These are phyloP conservation scores for Jackrogersella minutella DNA, from an alignment of 495 filamentous ascomycete genomes.

Conservation along the genomic window DNA sequence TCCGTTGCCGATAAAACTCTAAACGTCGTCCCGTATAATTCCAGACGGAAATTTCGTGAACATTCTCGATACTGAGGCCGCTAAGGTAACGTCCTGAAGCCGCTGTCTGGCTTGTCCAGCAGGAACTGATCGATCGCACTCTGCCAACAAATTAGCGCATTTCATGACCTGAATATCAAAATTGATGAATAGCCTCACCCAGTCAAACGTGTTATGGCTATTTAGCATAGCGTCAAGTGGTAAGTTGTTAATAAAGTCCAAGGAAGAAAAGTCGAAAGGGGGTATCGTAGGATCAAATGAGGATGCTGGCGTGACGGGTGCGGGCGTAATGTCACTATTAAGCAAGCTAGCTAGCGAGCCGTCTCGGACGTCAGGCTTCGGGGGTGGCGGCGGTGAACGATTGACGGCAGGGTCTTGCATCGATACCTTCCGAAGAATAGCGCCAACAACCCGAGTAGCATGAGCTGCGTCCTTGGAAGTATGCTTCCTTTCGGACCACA, in stretches of 20 bases:
- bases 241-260: slow-evolving; percentile 33
- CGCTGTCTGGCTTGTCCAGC: slow-evolving; percentile 39
- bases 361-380: slow-evolving; percentile 38
- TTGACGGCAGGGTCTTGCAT: slow-evolving; percentile 28
- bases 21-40: slow-evolving; percentile 8
- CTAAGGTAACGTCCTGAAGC: slow-evolving; percentile 29
- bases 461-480: slow-evolving; percentile 48
- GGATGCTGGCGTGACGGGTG: slow-evolving; percentile 12
- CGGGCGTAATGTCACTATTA: slow-evolving; percentile 40
- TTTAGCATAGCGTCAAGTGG: slow-evolving; percentile 44
- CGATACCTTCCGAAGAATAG: slow-evolving; percentile 50
- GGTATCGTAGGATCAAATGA: slow-evolving; percentile 24
- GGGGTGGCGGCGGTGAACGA: slow-evolving; percentile 35
- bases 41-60: background rate
- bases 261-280: slow-evolving; percentile 32
- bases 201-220: slow-evolving; percentile 47
- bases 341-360: slow-evolving; percentile 40
- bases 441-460: slow-evolving; percentile 49
- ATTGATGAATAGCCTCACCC: slow-evolving; percentile 42
- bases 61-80: background rate
- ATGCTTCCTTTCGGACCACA: slow-evolving; percentile 47
- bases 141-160: slow-evolving; percentile 36
- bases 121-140: slow-evolving; percentile 48
- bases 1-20: slow-evolving; percentile 24
- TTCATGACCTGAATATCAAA: background rate